Evolutionary conservation across 2,329 filamentous ascomycete genomes (phyloP).

Genomic region (Alternaria metachromatica): DNA sequence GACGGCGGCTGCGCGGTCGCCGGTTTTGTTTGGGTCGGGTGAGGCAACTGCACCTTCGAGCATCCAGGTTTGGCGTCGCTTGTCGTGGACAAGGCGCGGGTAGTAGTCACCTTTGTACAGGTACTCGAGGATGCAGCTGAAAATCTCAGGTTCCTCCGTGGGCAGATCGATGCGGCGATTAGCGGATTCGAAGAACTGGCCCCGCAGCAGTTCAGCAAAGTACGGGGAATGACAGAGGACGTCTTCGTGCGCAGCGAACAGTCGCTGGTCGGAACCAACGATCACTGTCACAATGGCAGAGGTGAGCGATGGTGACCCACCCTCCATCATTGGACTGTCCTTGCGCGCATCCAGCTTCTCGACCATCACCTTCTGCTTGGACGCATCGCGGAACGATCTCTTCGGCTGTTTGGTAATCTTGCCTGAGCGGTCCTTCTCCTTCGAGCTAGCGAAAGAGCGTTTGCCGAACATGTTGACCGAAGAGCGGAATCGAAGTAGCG

Average conservation of each 20-base stretch:
- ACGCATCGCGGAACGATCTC: conserved; percentile 77
- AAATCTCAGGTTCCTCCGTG: conserved; percentile 85
- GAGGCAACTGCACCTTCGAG: conserved; percentile 75
- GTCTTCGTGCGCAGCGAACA: conserved; percentile 96
- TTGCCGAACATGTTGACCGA: conserved; percentile 78
- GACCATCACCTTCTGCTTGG: conserved; percentile 75
- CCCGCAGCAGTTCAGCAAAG: conserved; percentile 75
- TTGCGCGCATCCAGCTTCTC: conserved; percentile 70
- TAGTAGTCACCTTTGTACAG: conserved; percentile 98
- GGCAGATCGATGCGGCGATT: conserved; percentile 80
- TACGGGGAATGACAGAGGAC: conserved; percentile 85
- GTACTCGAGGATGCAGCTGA: conserved; percentile 93
- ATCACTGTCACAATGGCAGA: conserved; percentile 85
- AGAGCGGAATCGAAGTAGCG: conserved; percentile 51
- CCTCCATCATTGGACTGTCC: conserved; percentile 63
- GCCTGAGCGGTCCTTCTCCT: conserved; percentile 84
- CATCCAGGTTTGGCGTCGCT: conserved; percentile 84
- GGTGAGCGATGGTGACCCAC: conserved; percentile 59
- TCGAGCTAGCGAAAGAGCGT: conserved; percentile 79
- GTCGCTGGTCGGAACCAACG: conserved; percentile 81
- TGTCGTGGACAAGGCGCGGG: conserved; percentile 85
- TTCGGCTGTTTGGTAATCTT: conserved; percentile 81
- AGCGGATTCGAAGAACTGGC: conserved; percentile 72
- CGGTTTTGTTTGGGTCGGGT: conserved; percentile 61
- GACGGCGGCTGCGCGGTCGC: conserved; percentile 63